Conservation (phyloP, 371 early-diverging fungal genomes). For the Chytridium lagenaria region DNA sequence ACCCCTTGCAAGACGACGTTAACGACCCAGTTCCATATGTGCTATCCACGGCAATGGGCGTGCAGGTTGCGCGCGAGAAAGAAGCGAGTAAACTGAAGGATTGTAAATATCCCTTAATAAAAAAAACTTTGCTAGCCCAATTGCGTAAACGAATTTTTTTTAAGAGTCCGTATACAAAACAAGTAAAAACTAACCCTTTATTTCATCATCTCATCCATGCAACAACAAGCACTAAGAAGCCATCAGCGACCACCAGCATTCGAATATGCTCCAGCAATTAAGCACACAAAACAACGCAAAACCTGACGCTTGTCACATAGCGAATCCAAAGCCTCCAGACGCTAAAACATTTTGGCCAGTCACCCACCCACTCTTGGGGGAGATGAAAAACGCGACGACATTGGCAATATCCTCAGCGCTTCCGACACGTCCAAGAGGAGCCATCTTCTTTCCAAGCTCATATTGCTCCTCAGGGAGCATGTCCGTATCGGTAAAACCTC, state of each 20-base stretch:
- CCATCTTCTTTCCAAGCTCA: conserved; percentile 9
- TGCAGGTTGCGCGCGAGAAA: no score
- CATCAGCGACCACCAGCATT: background rate
- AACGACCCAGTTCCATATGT: no score
- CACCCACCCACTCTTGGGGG: conserved; percentile 33
- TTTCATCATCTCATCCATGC: background rate
- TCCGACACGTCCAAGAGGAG: conserved; percentile 39
- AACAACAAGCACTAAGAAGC: background rate
- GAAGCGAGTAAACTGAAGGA: no score
- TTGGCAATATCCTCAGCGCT: conserved; percentile 45
- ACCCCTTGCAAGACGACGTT: no score
- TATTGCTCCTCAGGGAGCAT: conserved; percentile 9
- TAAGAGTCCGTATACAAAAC: background rate
- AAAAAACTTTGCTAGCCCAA: no score
- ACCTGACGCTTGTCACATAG: background rate
- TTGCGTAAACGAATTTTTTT: no score
- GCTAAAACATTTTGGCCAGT: conserved; percentile 35
- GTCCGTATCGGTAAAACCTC: conserved; percentile 25
- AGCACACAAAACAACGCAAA: background rate
- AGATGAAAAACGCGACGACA: conserved; percentile 37
- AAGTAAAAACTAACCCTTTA: background rate
- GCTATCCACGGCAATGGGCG: no score
- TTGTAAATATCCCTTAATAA: no score
- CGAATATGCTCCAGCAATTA: background rate
- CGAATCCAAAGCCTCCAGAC: conserved; percentile 11